Evolutionary conservation across 306 rosid genomes (phyloP).

Genomic region (Alnus glutinosa): DNA sequence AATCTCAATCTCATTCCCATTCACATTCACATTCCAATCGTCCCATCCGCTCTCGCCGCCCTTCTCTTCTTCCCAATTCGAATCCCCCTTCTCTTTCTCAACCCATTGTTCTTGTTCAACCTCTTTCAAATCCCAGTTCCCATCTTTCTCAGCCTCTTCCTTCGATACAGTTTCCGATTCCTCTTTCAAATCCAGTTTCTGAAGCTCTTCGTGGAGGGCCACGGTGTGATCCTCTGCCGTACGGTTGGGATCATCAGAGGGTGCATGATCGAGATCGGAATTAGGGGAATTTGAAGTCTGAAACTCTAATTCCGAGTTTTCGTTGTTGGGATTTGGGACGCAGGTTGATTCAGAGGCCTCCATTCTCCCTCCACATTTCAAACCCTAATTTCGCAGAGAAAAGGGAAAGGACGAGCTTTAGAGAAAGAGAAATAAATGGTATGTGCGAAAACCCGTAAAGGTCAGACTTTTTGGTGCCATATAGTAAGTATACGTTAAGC

Average conservation of each 20-base stretch:
- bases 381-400: slow-evolving; percentile 64
- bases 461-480: not conserved
- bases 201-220: slow-evolving; percentile 7
- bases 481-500: too few relatives aligned
- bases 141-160: slow-evolving; percentile 21
- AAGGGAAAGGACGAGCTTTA: not conserved
- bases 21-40: slow-evolving; percentile 30
- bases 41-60: slow-evolving; percentile 25
- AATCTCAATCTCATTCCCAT: slow-evolving; percentile 33
- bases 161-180: not conserved
- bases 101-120: slow-evolving; percentile 19
- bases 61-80: slow-evolving; percentile 29
- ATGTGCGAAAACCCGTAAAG: slow-evolving; percentile 16
- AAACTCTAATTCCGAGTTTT: slow-evolving; percentile 21
- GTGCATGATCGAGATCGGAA: slow-evolving; percentile 42
- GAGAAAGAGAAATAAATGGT: not conserved
- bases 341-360: slow-evolving; percentile 54
- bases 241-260: slow-evolving; percentile 47
- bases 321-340: slow-evolving; percentile 21
- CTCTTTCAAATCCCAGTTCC: slow-evolving; percentile 45
- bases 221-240: slow-evolving; percentile 1
- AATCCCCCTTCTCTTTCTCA: slow-evolving; percentile 32
- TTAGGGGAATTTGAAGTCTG: slow-evolving; percentile 23
- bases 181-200: slow-evolving; percentile 35
- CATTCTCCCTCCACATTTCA: slow-evolving; percentile 96